Base-by-base conservation (phyloP, 2,329 filamentous ascomycete genomes). In the Fusarium mangiferae region DNA sequence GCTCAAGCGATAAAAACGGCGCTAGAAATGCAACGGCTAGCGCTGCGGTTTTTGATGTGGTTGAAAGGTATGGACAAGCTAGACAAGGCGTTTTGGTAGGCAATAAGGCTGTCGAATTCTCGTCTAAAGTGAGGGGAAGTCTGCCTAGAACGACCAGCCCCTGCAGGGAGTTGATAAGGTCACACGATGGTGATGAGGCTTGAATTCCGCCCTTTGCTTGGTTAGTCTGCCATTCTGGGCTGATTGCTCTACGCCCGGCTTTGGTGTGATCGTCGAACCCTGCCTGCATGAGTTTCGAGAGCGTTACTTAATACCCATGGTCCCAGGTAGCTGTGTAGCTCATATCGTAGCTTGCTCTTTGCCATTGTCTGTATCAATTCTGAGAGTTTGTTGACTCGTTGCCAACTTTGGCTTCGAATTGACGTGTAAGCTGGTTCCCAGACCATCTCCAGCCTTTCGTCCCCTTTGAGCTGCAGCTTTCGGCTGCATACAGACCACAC, bases 281-380 rank as follows among this genome's bases (percentile, higher is more conserved):
- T 73, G 66, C 62, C 56, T 51, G 24, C 15, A 49, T 56, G 46
- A 45, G 33, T 35, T 35, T 22, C 33, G 69, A 56, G 66, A 62
- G 68, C 69, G 71, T 75, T 78, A 76, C 76, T 78, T 78, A 78
- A 78, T 70, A 58, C 60, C 51, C 62, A 61, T 52, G 22, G 60
- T 46, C 76, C 76, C 75, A 62, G 66, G 46, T 55, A 28, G 26
- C 58, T 48, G 48, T 28, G 39, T 51, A 30, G 26, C 30, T 45
- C n/a, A 33, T 59, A 46, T 38, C 35, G 57, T 24, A 61, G 33
- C 39, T 57, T 28, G 39, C 12, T 42, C 39, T 59, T 55, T 72
- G 44, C 41, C 35, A 62, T 59, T 48, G 36, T 35, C 26, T 57
- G 46, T 46, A 46, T 60, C 38, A 26, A 51, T 33, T 58, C 24